Conservation (phyloP, 192 early-diverging fungal genomes). For the Coemansia sp. region DNA sequence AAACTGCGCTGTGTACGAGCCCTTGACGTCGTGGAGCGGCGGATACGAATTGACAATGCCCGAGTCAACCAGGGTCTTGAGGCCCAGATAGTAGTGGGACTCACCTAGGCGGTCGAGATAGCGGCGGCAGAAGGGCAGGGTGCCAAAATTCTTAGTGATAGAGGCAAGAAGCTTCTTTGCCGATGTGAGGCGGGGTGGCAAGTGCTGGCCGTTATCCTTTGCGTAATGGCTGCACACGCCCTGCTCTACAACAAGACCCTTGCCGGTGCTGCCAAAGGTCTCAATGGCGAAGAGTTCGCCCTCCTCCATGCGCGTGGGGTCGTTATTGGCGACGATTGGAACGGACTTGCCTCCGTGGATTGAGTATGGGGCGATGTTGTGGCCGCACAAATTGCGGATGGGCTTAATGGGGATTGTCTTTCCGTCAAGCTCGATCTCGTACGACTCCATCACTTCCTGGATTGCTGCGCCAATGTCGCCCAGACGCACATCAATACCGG, state of each 20-base stretch:
- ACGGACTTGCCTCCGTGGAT: conserved; percentile 96
- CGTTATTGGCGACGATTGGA: conserved; percentile 87
- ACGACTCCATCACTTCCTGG: conserved; percentile 98
- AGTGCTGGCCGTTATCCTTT: conserved; percentile 54
- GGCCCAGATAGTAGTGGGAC: conserved; percentile 80
- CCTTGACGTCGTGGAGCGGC: conserved; percentile 81
- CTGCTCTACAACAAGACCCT: conserved; percentile 85
- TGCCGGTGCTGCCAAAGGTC: conserved; percentile 95
- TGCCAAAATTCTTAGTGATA: conserved; percentile 87
- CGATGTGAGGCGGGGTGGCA: conserved; percentile 16
- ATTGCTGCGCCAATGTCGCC: conserved; percentile 94
- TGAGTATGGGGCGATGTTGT: conserved; percentile 86
- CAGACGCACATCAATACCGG: conserved; percentile 96
- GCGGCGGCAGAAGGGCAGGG: conserved; percentile 91
- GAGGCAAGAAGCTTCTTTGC: conserved; percentile 47
- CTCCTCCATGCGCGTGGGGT: conserved; percentile 95
- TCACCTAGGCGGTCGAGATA: conserved; percentile 96
- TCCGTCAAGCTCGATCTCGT: conserved; percentile 92
- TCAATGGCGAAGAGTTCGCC: conserved; percentile 95
- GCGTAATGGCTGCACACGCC: conserved; percentile 92
- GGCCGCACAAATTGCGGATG: conserved; percentile 95
- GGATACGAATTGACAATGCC: conserved; percentile 86
- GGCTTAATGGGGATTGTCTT: conserved; percentile 90
- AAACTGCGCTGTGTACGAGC: conserved; percentile 93
- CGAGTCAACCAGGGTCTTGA: conserved; percentile 81